These are phyloP conservation scores for Pisolithus albus DNA, from an alignment of 768 basidiomycete genomes.

Conservation along the genomic window DNA sequence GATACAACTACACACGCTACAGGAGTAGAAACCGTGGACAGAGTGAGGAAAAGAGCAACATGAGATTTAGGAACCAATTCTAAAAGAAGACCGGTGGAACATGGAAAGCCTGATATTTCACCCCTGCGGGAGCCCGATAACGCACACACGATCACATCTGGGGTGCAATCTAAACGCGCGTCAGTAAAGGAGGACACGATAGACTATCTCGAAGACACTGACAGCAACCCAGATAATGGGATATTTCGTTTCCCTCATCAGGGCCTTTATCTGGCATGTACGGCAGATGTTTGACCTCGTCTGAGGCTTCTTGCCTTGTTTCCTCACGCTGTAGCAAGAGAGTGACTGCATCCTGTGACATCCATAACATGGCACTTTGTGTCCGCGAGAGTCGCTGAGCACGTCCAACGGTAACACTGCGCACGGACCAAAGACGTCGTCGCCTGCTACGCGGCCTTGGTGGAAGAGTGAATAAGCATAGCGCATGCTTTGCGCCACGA, in stretches of 20 bases:
- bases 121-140: background rate
- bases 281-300: constrained; percentile 21
- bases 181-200: background rate
- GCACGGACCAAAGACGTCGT: constrained; percentile 18
- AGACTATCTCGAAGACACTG: background rate
- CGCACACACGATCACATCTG: background rate
- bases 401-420: constrained; percentile 22
- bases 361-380: constrained; percentile 18
- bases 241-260: constrained; percentile 17
- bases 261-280: constrained; percentile 25
- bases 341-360: constrained; percentile 25
- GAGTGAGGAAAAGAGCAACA: no score
- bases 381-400: constrained; percentile 19
- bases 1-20: background rate
- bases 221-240: constrained; percentile 20
- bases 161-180: background rate
- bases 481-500: constrained; percentile 23
- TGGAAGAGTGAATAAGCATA: constrained; percentile 23
- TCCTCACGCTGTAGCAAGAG: constrained; percentile 17
- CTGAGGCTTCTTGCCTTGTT: constrained; percentile 13
- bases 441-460: constrained; percentile 20
- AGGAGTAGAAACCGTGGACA: background rate
- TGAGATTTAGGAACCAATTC: background rate
- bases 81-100: background rate
- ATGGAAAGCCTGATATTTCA: background rate